Base-by-base conservation (phyloP, 768 basidiomycete genomes). In the Postia placenta region DNA sequence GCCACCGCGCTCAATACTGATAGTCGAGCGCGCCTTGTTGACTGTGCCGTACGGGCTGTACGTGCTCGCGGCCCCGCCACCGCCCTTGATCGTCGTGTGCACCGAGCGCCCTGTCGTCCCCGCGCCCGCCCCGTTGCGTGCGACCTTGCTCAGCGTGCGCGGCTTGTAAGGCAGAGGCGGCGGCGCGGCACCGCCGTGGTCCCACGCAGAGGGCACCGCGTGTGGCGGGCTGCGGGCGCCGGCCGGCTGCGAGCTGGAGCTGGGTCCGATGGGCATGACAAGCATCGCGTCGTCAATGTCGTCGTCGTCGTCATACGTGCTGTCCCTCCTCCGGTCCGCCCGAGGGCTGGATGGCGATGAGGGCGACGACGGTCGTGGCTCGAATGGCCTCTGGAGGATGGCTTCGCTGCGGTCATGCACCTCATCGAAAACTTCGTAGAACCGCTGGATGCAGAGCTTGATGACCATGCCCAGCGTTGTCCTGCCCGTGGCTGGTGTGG, bases 371-470 rank as follows among this genome's bases (percentile, higher is more conserved):
- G 37, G 28, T 35, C 37, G 46, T 11, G 35, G 36, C 37, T 39
- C 36, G 37, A 47, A 48, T 19, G 40, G 28, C 22, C 26, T 36
- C 20, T 44, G 49, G 23, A 50, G 46, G 52, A 49, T 45, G 2
- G 81, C 81, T 55, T 90, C 87, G 50, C 74, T 75, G 14, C 81
- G 76, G 66, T 91, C 90, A 49, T 64, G 67, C n/a, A 85, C 66
- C 56, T 92, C 90, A 60, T 91, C 89, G 56, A 92, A 92, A 25
- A 92, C 70, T 61, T 92, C 90, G 62, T 84, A 91, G 62, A 92
- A 92, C 37, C 79, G 79, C 57, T 85, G 76, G 44, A 92, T 90
- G 63, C 87, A 92, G 37, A 88, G 67, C 60, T 82, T 82, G 64
- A 91, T 71, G 36, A 92, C 69, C 52, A 73, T 70, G 2, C 87